A percentile compares a stretch with the other conserved stretches of the same genome.
Evolutionary conservation across 2,329 filamentous ascomycete genomes (phyloP).

Genomic region (Chalaropsis thielavioides): DNA sequence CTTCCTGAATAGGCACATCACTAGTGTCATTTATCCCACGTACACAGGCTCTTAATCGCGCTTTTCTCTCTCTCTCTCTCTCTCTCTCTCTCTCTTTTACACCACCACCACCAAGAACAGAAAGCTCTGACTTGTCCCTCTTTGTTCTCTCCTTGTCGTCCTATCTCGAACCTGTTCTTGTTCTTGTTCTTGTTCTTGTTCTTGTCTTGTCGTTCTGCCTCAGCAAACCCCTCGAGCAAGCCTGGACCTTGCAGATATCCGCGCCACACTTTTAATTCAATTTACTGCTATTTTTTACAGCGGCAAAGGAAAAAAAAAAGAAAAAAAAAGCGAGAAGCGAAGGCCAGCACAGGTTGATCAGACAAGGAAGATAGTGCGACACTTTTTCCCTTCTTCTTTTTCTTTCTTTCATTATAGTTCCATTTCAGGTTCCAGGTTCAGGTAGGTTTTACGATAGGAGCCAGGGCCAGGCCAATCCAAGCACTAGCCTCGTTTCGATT

Average conservation of each 20-base stretch:
- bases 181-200: not conserved
- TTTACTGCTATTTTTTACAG: constrained; percentile 6
- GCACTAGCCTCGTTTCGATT: constrained; percentile 18
- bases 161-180: constrained; percentile 1
- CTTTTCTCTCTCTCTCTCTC: not conserved
- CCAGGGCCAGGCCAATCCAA: constrained; percentile 14
- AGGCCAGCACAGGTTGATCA: not conserved
- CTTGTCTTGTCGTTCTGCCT: not conserved
- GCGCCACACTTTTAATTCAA: constrained; percentile 1
- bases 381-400: not conserved
- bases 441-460: constrained; percentile 14
- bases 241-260: not conserved
- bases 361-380: constrained; percentile 4
- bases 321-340: constrained; percentile 4
- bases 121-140: not conserved
- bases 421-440: constrained; percentile 17
- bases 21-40: not conserved
- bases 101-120: not conserved
- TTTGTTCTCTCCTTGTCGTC: not conserved
- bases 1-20: not conserved
- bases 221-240: not conserved
- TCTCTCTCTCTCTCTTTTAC: not conserved
- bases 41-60: not conserved
- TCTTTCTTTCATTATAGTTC: constrained; percentile 6
- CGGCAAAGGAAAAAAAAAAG: constrained; percentile 7